Evolutionary conservation across 345 rosid species (phyloP).

Genomic region (Gossypium rotundifolium): DNA sequence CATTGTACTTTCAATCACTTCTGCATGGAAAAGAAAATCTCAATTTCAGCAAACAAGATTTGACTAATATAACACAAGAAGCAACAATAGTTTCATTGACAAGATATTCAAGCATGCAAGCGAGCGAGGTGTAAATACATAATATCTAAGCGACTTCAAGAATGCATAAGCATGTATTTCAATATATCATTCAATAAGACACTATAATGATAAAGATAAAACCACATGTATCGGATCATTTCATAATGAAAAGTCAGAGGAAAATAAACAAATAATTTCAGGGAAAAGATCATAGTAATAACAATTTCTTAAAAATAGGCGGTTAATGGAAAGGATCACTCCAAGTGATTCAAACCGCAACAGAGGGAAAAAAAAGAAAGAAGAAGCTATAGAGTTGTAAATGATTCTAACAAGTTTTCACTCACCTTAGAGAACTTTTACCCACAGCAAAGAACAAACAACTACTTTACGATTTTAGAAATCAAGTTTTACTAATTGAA

Average conservation of each 20-base stretch:
- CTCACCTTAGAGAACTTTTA: not conserved
- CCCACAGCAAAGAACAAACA: not conserved
- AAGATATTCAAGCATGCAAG: not conserved
- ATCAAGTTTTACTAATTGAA: not conserved
- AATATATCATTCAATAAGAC: not conserved
- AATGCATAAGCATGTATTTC: slow-evolving; percentile 5
- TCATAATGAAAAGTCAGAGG: not conserved
- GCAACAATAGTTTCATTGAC: not conserved
- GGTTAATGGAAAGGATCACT: not conserved
- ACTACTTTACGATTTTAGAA: not conserved
- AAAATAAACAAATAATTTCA: slow-evolving; percentile 8
- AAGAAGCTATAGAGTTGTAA: not conserved
- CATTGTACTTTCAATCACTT: slow-evolving; percentile 62
- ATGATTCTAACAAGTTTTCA: not conserved
- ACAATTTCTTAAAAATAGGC: not conserved
- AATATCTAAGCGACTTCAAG: not conserved
- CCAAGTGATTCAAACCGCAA: not conserved
- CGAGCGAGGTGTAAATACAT: not conserved
- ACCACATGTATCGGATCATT: not conserved
- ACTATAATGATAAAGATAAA: not conserved
- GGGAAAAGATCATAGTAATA: not conserved
- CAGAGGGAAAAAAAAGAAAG: too few species aligned
- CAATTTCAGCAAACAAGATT: slow-evolving; percentile 6
- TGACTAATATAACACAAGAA: not conserved
- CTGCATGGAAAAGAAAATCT: slow-evolving; percentile 36